Base-by-base conservation (phyloP, 1,284 basidiomycete genomes). In the Puccinia triticina region DNA sequence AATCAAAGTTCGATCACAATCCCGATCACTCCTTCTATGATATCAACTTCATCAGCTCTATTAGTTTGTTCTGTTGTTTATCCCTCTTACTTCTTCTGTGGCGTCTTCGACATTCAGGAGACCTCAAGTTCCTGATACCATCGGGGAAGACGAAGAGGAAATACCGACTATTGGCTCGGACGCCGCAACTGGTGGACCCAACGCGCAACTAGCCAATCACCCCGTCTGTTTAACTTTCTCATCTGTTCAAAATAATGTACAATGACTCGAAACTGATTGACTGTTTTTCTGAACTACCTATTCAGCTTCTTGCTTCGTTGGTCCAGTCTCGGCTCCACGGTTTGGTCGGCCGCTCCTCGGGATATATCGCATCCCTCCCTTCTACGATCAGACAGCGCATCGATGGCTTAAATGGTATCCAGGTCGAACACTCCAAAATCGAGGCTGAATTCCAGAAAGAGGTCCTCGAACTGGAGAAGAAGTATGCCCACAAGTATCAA, bases 81-180 rank as follows among this genome's bases (percentile, higher is more conserved):
- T 72, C 11, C 43, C 1, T 18, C 48, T 5, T 18, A 26, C 32
- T 29, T 29, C 8, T 21, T 83, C 59, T 32, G 23, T 81, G 29
- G 67, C 5, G 12, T 14, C 26, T 43, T 2, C 7, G 34, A n/a
- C 0, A 50, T 46, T 29, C 66, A 86, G 85, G 55, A 85, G 85
- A 78, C 86, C 86, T 7, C 85, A 86, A 57, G 85, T 86, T 46
- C 86, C 86, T 23, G 72, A 84, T 21, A 86, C 85, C 14, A 83
- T 86, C 21, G 83, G 84, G n/a, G 86, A 86, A 83, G 85, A 84
- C 43, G 85, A 85, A 59, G 85, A 86, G 46, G 85, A 85, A 50
- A 50, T 85, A 67, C 85, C 86, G 43, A 84, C 84, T 50, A 86
- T 86, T 83, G 84, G 84, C 23, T 84, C 84, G 32, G 73, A 80